Conservation (phyloP, 352 stramenopile genomes). For the Phytophthora chlamydospora region DNA sequence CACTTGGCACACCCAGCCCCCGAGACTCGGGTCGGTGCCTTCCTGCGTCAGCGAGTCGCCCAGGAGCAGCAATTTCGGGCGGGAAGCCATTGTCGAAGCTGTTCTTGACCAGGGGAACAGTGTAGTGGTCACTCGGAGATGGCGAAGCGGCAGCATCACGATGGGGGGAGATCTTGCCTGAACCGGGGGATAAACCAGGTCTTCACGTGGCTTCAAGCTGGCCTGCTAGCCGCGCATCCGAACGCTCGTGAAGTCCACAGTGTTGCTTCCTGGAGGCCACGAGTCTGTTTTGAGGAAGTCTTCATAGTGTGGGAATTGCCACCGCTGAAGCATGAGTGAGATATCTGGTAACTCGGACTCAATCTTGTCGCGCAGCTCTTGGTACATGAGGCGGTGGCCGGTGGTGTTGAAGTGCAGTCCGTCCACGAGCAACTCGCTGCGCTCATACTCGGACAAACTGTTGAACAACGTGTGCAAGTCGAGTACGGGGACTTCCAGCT, state of each 20-base stretch:
- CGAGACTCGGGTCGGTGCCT: conserved; percentile 34
- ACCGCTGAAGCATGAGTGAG: conserved; percentile 21
- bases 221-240: conserved; percentile 10
- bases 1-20: conserved; percentile 50
- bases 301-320: conserved; percentile 37
- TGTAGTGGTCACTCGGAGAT: conserved; percentile 1
- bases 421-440: conserved; percentile 36
- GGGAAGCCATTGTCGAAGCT: conserved; percentile 4
- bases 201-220: not conserved
- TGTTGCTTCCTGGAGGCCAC: conserved; percentile 15
- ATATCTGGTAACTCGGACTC: conserved; percentile 18
- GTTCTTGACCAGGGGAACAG: conserved; percentile 1
- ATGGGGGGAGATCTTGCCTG: conserved; percentile 3
- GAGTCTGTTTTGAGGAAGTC: conserved; percentile 40
- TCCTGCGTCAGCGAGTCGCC: conserved; percentile 57
- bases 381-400: conserved; percentile 43
- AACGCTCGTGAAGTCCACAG: conserved; percentile 15
- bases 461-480: conserved; percentile 55
- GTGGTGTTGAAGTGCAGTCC: conserved; percentile 53
- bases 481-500: conserved; percentile 37
- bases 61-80: conserved; percentile 33
- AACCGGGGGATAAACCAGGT: not conserved
- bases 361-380: conserved; percentile 26
- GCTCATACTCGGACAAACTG: conserved; percentile 32
- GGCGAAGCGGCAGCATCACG: conserved; percentile 8